Evolutionary conservation across 2,329 filamentous ascomycete genomes (phyloP).

Genomic region (Magnaporthiopsis incrustans): DNA sequence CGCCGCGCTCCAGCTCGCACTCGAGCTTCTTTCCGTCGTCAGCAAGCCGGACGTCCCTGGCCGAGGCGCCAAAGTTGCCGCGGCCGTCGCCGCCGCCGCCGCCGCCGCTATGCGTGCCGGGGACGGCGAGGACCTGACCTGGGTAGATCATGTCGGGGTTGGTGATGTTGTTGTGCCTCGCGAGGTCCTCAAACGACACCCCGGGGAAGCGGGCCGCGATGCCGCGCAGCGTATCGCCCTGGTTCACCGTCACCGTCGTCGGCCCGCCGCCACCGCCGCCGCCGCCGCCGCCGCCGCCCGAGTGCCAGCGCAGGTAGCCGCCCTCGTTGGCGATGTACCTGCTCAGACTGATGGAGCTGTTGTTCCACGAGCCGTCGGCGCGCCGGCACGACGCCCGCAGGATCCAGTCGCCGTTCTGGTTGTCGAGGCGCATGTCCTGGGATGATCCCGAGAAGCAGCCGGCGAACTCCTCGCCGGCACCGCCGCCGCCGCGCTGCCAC

Average conservation of each 20-base stretch:
- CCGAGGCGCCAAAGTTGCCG: constrained; percentile 27
- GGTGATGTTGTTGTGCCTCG: constrained; percentile 27
- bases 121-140: constrained; percentile 29
- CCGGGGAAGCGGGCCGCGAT: constrained; percentile 25
- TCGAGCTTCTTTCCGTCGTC: constrained; percentile 27
- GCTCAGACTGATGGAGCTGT: constrained; percentile 28
- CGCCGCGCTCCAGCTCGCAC: constrained; percentile 23
- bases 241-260: constrained; percentile 27
- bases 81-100: constrained; percentile 1
- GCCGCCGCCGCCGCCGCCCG: constrained; percentile 14
- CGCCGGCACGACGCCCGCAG: constrained; percentile 26
- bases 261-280: constrained; percentile 13
- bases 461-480: constrained; percentile 16
- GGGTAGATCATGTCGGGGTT: constrained; percentile 36
- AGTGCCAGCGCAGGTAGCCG: constrained; percentile 29
- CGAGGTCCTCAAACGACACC: constrained; percentile 29
- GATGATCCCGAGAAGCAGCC: constrained; percentile 28
- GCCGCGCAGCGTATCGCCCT: constrained; percentile 31
- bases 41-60: constrained; percentile 25
- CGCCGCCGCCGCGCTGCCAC: constrained; percentile 9
- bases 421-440: constrained; percentile 27
- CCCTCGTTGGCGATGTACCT: constrained; percentile 26
- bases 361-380: constrained; percentile 23
- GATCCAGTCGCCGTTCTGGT: constrained; percentile 16
- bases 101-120: constrained; percentile 15